Evolutionary conservation across 441 rosid species (phyloP), one percentile per base, ranked within the genome.

Genomic region (Bocquillonia castaneifolia): DNA sequence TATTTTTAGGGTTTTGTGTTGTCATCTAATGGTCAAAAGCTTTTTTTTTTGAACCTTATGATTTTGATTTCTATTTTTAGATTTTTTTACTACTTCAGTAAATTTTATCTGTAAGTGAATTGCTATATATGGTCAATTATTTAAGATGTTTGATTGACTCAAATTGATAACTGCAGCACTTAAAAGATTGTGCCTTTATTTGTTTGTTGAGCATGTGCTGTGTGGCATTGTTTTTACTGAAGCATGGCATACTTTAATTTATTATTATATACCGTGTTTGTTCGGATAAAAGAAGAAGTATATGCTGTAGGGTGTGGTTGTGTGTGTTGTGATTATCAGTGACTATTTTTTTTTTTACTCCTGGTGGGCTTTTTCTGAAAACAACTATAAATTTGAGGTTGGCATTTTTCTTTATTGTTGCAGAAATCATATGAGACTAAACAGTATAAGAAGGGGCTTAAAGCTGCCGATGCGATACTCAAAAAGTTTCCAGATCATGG

Each of bases 371-470:
- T n/a, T n/a, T n/a, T n/a, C n/a, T n/a, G n/a, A n/a, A n/a, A n/a
- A n/a, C n/a, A n/a, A n/a, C n/a, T n/a, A n/a, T n/a, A n/a, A n/a
- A n/a, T n/a, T n/a, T n/a, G n/a, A n/a, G n/a, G n/a, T n/a, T n/a
- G n/a, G 15, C 31, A 3, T 69, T 64, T 72, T 72, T 48, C 64
- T 69, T 61, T 9, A 4, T 67, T 10, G 6, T 71, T 78, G 86
- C 87, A 95, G 98, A 95, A 92, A 92, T 95, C 99, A 29, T 95
- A 92, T 78, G 99, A 95, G 82, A 92, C 93, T 36, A 95, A 95
- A 71, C 98, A 92, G 80, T 95, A 95, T 79, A 95, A 95, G 87
- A 95, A 91, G 82, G 99, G 98, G 40, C 71, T 95, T 75, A 95
- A 91, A 86, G 95, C 99, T n/a, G 99, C 99, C 28, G 99, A 95